These are phyloP conservation scores for Moesziomyces parantarcticus DNA, from an alignment of 1,284 basidiomycete species.

Conservation along the genomic window DNA sequence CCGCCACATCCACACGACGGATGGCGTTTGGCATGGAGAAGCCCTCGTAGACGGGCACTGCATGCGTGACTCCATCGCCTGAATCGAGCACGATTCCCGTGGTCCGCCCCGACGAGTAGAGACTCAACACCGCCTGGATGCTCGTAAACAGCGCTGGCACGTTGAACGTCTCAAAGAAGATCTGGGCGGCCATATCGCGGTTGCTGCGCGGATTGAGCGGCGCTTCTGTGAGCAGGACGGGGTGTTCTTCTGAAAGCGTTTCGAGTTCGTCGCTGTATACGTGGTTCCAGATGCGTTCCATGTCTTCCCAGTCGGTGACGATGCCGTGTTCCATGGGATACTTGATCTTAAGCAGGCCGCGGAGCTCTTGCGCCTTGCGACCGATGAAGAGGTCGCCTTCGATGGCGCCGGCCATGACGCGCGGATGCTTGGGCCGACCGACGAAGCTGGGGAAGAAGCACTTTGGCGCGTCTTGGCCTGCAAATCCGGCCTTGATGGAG, in stretches of 20 bases:
- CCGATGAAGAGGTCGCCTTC: constrained; percentile 68
- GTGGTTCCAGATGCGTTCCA: constrained; percentile 67
- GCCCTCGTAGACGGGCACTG: constrained; percentile 98
- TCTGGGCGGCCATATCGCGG: constrained; percentile 93
- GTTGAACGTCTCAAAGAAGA: constrained; percentile 98
- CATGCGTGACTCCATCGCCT: constrained; percentile 97
- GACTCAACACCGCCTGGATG: constrained; percentile 93
- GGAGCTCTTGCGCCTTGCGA: constrained; percentile 63
- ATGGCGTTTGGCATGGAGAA: constrained; percentile 99
- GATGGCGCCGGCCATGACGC: constrained; percentile 67
- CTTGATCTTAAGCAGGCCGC: constrained; percentile 64
- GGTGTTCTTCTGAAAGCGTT: constrained; percentile 75
- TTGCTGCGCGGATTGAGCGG: constrained; percentile 92
- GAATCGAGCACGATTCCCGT: constrained; percentile 99
- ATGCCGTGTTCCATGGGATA: constrained; percentile 68
- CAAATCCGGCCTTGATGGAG: constrained; percentile 67
- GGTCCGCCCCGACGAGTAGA: constrained; percentile 98
- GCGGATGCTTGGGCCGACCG: constrained; percentile 64
- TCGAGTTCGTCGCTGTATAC: constrained; percentile 65
- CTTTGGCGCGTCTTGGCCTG: constrained; percentile 65
- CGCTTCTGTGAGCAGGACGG: constrained; percentile 92
- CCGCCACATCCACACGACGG: constrained; percentile 92
- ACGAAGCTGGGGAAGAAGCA: constrained; percentile 67
- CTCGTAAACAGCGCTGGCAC: constrained; percentile 97
- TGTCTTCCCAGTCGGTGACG: constrained; percentile 67